phyloP scores from a whole-genome alignment of 106 monocot genomes.

The Allium cepa region DNA sequence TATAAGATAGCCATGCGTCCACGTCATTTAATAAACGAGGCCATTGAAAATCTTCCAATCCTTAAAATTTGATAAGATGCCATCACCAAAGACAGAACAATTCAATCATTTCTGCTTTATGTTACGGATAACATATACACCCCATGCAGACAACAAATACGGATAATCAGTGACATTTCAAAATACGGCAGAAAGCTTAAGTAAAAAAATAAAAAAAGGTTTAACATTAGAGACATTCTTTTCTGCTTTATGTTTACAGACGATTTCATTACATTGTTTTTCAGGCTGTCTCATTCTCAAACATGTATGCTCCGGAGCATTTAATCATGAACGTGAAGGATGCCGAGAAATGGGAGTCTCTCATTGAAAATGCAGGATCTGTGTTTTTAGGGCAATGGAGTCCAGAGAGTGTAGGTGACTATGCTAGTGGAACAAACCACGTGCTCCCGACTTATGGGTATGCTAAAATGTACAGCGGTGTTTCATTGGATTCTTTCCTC shows the following conservation, averaged over 20 bases:
- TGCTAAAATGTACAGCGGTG: conserved; percentile 90
- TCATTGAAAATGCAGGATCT: conserved; percentile 92
- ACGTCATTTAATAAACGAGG: too few relatives aligned
- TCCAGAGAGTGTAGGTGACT: conserved; percentile 97
- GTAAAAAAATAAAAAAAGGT: not conserved
- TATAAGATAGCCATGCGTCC: too few relatives aligned
- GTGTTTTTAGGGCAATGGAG: conserved; percentile 94
- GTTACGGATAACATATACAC: too few relatives aligned
- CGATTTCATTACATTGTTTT: not conserved
- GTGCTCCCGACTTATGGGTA: conserved; percentile 97
- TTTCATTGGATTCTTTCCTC: conserved; percentile 81
- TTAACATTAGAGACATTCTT: too few relatives aligned
- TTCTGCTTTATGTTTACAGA: too few relatives aligned
- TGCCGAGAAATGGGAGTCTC: conserved; percentile 78
- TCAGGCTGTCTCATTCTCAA: conserved; percentile 92
- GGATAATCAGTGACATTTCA: too few relatives aligned
- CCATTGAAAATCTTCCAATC: too few relatives aligned
- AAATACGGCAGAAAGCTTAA: not conserved
- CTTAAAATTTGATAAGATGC: too few relatives aligned
- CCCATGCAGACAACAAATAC: too few relatives aligned
- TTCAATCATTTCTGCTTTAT: too few relatives aligned
- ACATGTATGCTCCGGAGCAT: conserved; percentile 98
- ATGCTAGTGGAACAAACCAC: conserved; percentile 94
- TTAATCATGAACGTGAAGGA: conserved; percentile 83
- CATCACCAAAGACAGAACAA: too few relatives aligned